Base-by-base conservation (phyloP, 495 filamentous ascomycete genomes). In the Parathielavia hyrcaniae region DNA sequence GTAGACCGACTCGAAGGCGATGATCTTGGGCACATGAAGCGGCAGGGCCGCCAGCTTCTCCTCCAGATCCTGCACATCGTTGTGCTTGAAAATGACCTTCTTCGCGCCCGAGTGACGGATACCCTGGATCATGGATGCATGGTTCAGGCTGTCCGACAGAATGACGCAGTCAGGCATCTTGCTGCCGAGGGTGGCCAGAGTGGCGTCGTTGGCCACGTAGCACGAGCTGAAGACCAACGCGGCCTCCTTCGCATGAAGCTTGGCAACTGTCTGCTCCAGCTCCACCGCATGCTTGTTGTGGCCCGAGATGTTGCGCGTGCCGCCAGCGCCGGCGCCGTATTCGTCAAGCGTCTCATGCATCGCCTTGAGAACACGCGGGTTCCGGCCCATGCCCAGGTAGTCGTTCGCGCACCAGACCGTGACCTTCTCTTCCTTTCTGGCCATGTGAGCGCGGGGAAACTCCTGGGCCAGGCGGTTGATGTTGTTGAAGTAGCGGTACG, bases 401-500 rank as follows among this genome's bases (percentile, higher is more conserved):
- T 98, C 93, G 67, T 98, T 98, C 63, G 91, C 95, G 79, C 93
- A 98, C 93, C 95, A 98, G 38, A 97, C 92, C 5, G 91, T 96
- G 52, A 98, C 93, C n/a, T 83, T 82, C 61, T 96, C 88, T 61
- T 95, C 87, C 64, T 81, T 81, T 46, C 77, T 85, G 14, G 90
- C 80, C 75, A 93, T 93, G 71, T 98, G 93, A 17, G 93, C 93
- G 41, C 87, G 88, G 22, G 93, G 93, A 66, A 98, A 98, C 60
- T 97, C 89, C 75, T 95, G 86, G 56, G 95, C 93, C 57, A 98
- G 79, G 22, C 93, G 89, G 69, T 98, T 98, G 84, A 98, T 98
- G 78, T 98, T 98, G 79, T 98, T 98, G 83, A 98, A 98, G 78
- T 98, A 97, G 64, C 93, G 89, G 77, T 98, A 98, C 39, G 90